phyloP scores from a whole-genome alignment of 1,284 basidiomycete species.

The Marasmius oreades region DNA sequence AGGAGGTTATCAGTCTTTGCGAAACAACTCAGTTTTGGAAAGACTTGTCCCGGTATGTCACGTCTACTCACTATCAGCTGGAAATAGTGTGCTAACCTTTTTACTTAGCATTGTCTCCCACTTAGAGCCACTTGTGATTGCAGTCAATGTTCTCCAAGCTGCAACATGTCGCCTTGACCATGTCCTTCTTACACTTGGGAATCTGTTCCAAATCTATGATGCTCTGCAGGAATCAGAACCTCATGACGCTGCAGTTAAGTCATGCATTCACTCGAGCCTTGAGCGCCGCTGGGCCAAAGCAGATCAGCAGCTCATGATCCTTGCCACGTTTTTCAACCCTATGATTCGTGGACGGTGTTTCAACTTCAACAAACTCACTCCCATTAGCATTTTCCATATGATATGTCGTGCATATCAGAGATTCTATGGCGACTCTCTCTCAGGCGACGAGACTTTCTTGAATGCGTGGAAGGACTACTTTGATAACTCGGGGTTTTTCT shows the following conservation, averaged over 20 bases:
- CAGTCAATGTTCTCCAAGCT: constrained; percentile 25
- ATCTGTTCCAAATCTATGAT: constrained; percentile 20
- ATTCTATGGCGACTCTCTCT: background rate
- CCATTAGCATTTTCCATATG: background rate
- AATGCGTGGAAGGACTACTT: background rate
- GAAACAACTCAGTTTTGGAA: constrained; percentile 20
- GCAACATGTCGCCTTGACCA: constrained; percentile 22
- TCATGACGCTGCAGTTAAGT: constrained; percentile 7
- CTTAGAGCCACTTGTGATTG: constrained; percentile 28
- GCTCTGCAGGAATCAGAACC: background rate
- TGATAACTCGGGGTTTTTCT: background rate
- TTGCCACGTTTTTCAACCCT: constrained; percentile 26
- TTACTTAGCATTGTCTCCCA: constrained; percentile 12
- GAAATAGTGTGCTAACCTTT: constrained; percentile 12
- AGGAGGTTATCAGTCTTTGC: constrained; percentile 6
- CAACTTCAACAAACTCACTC: background rate
- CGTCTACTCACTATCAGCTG: background rate
- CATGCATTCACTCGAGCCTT: constrained; percentile 18
- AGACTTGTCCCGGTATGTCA: constrained; percentile 17
- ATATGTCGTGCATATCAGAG: background rate
- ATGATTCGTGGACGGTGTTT: constrained; percentile 18
- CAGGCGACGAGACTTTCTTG: background rate
- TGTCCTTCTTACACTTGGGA: constrained; percentile 23
- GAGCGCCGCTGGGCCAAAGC: constrained; percentile 25
- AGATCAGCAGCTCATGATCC: constrained; percentile 26